Base-by-base conservation (phyloP, 2,329 filamentous ascomycete genomes). In the Byssochlamys sp. region DNA sequence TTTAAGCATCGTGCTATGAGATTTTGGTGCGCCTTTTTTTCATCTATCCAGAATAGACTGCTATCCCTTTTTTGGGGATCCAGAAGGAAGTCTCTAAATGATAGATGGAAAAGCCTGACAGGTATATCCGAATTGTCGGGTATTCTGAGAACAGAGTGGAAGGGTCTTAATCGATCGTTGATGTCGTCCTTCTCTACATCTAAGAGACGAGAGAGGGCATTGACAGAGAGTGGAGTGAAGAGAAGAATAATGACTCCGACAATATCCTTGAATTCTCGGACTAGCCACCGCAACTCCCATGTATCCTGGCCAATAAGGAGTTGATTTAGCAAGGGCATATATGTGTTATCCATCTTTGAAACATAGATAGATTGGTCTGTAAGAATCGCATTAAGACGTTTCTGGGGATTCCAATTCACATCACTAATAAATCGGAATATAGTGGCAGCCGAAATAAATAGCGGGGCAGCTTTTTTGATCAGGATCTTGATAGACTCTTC, bases 1-100 rank as follows among this genome's bases (percentile, higher is more conserved):
- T 50, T 5, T 29, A 73, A 62, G 61, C 69, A 73, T 55, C 55
- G 49, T 54, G 45, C 29, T 5, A 64, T 66, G 31, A 75, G 60
- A 26, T 58, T 60, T 29, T 63, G 11, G 55, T 76, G 67, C 53
- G 62, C 64, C 9, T 57, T 49, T 57, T 62, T 67, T 60, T 72
- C 65, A 53, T 75, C 59, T 56, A 71, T 62, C 63, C 65, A 64
- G 61, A 72, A 67, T 11, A 1, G 55, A 58, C 50, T 55, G 11
- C n/a, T n/a, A n/a, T 53, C 54, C 59, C 61, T 67, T 25, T 61
- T 28, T 4, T n/a, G n/a, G n/a, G 48, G 14, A 52, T 65, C 57
- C 19, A 71, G 57, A 14, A 71, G 65, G 55, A 67, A 71, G 58
- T 72, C 67, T 52, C 66, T 65, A 53, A 73, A 72, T 54, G 68